Conservation (phyloP, 225 moss, liverwort and hornwort genomes). For the Polytrichum formosum region DNA sequence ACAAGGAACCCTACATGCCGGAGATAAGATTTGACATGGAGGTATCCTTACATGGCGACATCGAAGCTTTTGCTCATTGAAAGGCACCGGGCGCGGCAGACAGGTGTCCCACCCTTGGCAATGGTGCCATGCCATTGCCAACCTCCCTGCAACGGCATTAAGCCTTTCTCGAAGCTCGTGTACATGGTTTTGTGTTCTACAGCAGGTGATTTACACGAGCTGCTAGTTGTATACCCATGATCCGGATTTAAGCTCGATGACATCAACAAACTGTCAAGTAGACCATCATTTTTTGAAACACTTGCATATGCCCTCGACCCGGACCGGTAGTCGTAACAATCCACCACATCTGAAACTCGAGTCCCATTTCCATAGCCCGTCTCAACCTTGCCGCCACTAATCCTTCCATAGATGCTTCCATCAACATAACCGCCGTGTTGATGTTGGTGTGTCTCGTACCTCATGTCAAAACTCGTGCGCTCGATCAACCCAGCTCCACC, state of each 20-base stretch:
- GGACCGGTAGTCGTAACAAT: background rate
- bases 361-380: constrained; percentile 3
- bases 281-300: background rate
- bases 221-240: too few relatives aligned
- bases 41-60: constrained; percentile 42
- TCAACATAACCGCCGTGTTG: constrained; percentile 14
- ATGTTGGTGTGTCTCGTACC: constrained; percentile 13
- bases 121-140: constrained; percentile 75
- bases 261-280: background rate
- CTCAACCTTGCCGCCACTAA: background rate
- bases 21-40: background rate
- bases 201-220: too few relatives aligned
- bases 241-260: too few relatives aligned
- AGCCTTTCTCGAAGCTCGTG: too few relatives aligned
- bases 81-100: constrained; percentile 54
- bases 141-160: constrained; percentile 19
- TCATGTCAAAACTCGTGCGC: constrained; percentile 20
- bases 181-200: too few relatives aligned
- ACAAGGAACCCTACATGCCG: too few relatives aligned
- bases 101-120: constrained; percentile 65
- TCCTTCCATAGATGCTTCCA: background rate
- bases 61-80: constrained; percentile 54
- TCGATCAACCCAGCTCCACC: constrained; percentile 13
- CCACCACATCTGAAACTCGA: background rate
- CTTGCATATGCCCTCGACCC: constrained; percentile 1